Conservation (phyloP, 1,139 yeast genomes). For the Suhomyces yuchorum region DNA sequence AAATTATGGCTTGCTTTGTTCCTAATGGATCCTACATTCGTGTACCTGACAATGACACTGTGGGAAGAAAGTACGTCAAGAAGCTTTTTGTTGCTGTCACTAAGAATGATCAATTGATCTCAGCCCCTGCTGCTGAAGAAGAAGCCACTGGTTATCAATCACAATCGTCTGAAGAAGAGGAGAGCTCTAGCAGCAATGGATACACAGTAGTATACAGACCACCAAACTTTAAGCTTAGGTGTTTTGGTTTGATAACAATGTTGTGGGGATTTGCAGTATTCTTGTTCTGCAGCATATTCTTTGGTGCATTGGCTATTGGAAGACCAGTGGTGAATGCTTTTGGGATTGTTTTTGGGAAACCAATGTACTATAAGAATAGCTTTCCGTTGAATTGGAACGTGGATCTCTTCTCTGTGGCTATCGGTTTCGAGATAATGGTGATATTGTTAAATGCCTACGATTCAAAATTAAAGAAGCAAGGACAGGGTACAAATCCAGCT, state of each 20-base stretch:
- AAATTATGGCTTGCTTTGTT: constrained; percentile 54
- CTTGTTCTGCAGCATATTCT: constrained; percentile 38
- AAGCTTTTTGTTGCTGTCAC: constrained; percentile 81
- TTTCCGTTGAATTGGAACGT: constrained; percentile 13
- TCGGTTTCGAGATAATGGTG: constrained; percentile 26
- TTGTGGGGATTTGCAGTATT: constrained; percentile 74
- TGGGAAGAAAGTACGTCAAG: constrained; percentile 63
- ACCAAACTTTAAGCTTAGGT: constrained; percentile 66
- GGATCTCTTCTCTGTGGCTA: constrained; percentile 15
- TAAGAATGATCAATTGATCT: constrained; percentile 68
- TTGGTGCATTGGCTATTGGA: constrained; percentile 43
- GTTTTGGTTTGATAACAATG: constrained; percentile 55
- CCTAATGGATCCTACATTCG: constrained; percentile 82
- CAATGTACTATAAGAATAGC: constrained; percentile 6
- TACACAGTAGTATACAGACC: constrained; percentile 87
- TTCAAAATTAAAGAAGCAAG: constrained; percentile 10
- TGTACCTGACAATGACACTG: constrained; percentile 82
- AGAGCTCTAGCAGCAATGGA: constrained; percentile 49
- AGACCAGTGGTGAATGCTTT: constrained; percentile 33
- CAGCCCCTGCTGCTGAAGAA: constrained; percentile 9
- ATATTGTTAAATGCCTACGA: constrained; percentile 21
- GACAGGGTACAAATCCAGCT: neutral
- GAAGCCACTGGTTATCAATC: constrained; percentile 10
- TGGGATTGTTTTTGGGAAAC: constrained; percentile 4
- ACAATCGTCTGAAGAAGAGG: constrained; percentile 45